Conservation (phyloP, 139 green algal genomes). For the Chlamydomonas eustigma region DNA sequence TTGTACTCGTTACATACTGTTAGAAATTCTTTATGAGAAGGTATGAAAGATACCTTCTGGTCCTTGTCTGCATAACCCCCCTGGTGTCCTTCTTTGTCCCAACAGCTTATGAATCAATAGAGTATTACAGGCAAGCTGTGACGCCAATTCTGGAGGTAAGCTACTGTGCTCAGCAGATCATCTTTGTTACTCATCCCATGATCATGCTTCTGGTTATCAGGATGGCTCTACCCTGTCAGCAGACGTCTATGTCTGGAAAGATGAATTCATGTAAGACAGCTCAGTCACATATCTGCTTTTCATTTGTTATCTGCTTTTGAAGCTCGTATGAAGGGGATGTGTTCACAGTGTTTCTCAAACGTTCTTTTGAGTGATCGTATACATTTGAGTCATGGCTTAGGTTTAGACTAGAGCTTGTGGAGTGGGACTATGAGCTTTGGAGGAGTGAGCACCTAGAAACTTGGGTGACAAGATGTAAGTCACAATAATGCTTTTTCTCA, state of each 20-base stretch:
- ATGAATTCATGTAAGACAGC: constrained; percentile 41
- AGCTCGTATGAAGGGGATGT: too few species aligned
- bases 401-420: neutral
- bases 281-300: too few species aligned
- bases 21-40: neutral
- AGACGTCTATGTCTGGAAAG: constrained; percentile 65
- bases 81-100: neutral
- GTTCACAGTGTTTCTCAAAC: too few species aligned
- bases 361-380: too few species aligned
- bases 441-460: neutral
- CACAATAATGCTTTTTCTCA: neutral
- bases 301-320: too few species aligned
- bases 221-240: constrained; percentile 36
- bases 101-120: constrained; percentile 66
- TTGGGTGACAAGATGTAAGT: constrained; percentile 5
- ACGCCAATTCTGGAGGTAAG: constrained; percentile 26
- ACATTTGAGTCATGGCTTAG: too few species aligned
- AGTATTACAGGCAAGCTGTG: constrained; percentile 55
- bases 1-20: too few species aligned
- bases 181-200: neutral
- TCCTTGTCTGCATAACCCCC: neutral
- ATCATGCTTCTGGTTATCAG: constrained; percentile 2
- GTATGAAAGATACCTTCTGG: neutral
- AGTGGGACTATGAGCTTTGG: constrained; percentile 10
- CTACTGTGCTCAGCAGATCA: neutral